A percentile compares a stretch with the other conserved stretches of the same genome.
These are phyloP conservation scores for Ceratobasidium papillatum DNA, from an alignment of 1,284 basidiomycete genomes.

Conservation along the genomic window DNA sequence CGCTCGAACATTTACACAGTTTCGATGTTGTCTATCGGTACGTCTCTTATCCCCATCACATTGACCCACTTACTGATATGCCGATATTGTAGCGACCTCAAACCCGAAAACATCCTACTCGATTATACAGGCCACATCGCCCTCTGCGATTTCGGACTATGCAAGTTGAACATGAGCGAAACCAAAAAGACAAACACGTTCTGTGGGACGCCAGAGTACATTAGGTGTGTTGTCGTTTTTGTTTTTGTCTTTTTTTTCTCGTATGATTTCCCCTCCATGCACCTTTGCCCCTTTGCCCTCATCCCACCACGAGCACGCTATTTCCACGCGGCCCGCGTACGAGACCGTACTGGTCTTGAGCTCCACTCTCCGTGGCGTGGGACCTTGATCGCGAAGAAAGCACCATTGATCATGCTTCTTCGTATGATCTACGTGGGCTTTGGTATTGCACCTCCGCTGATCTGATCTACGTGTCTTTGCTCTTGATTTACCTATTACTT, in stretches of 20 bases:
- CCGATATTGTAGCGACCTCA: slow-evolving; percentile 92
- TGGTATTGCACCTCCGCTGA: neutral
- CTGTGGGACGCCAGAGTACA: slow-evolving; percentile 39
- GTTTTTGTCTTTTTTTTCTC: slow-evolving; percentile 10
- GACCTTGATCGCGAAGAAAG: neutral
- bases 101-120: slow-evolving; percentile 96
- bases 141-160: slow-evolving; percentile 97
- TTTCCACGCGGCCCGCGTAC: slow-evolving; percentile 8
- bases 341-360: neutral
- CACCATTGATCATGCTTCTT: neutral
- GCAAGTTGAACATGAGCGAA: slow-evolving; percentile 99
- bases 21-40: slow-evolving; percentile 99
- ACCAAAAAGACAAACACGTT: slow-evolving; percentile 92
- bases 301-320: neutral
- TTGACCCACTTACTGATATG: no score
- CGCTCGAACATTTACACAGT: slow-evolving; percentile 94
- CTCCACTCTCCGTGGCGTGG: slow-evolving; percentile 20
- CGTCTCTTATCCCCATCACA: slow-evolving; percentile 42
- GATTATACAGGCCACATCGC: slow-evolving; percentile 99
- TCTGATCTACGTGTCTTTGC: neutral
- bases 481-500: no score
- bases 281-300: neutral
- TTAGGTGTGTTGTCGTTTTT: slow-evolving; percentile 57
- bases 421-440: neutral
- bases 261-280: no score